Evolutionary conservation across 345 rosid species (phyloP).

Genomic region (Psidium guajava): DNA sequence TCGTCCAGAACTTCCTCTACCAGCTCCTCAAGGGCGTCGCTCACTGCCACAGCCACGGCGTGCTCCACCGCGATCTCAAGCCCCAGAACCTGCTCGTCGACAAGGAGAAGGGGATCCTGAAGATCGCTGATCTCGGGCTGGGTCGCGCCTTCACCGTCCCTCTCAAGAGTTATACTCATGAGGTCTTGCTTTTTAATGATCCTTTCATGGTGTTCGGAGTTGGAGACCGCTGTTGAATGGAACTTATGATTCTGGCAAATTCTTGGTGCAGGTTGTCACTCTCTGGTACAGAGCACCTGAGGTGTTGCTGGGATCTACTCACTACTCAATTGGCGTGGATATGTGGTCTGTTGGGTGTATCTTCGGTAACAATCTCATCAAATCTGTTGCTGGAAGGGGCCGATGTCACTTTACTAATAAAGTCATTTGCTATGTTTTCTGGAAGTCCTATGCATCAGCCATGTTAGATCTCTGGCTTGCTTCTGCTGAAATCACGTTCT

Average conservation of each 20-base stretch:
- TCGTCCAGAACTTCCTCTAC: conserved; percentile 64
- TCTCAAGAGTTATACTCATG: conserved; percentile 82
- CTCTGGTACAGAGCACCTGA: conserved; percentile 98
- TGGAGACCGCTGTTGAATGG: not conserved
- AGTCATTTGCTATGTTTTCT: not conserved
- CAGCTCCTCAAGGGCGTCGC: conserved; percentile 95
- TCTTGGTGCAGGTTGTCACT: conserved; percentile 43
- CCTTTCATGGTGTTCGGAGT: not conserved
- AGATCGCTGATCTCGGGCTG: conserved; percentile 86
- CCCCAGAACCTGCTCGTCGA: conserved; percentile 87
- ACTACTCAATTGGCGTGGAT: conserved; percentile 81
- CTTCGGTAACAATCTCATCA: conserved; percentile 32
- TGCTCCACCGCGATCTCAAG: conserved; percentile 86
- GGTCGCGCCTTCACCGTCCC: conserved; percentile 94
- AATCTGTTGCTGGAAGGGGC: conserved; percentile 15
- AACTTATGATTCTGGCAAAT: not conserved
- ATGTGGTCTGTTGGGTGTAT: conserved; percentile 99
- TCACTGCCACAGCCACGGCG: conserved; percentile 93
- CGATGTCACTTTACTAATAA: not conserved
- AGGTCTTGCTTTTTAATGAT: conserved; percentile 3
- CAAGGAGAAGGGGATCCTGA: conserved; percentile 69
- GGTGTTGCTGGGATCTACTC: conserved; percentile 76
- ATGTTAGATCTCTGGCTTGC: not conserved
- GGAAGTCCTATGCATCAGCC: not conserved
- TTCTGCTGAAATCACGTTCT: not conserved